Evolutionary conservation across 1,284 basidiomycete species (phyloP).

Genomic region (Ceratobasidium sp.): DNA sequence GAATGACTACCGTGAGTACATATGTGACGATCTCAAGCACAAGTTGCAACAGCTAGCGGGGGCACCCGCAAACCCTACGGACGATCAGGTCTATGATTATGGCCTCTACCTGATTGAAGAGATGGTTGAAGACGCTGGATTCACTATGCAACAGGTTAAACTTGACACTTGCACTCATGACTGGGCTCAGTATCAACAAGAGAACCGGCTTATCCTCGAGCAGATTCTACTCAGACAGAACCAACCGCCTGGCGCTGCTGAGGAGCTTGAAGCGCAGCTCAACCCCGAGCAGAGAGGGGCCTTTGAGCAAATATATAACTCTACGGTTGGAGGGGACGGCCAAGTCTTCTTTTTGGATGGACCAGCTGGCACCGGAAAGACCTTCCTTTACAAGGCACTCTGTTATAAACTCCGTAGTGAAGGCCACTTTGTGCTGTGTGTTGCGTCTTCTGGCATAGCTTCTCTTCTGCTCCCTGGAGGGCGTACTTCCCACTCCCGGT

Average conservation of each 20-base stretch:
- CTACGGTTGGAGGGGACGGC: conserved; percentile 53
- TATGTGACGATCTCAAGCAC: conserved; percentile 59
- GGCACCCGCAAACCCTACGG: conserved; percentile 50
- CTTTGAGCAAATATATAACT: conserved; percentile 56
- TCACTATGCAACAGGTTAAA: conserved; percentile 52
- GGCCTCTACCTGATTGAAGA: conserved; percentile 59
- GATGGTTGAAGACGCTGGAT: conserved; percentile 53
- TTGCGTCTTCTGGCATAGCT: conserved; percentile 64
- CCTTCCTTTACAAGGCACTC: conserved; percentile 63
- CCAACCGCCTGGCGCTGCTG: conserved; percentile 47
- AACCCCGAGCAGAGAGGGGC: conserved; percentile 60
- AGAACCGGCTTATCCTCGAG: conserved; percentile 60
- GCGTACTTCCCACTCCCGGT: conserved; percentile 61
- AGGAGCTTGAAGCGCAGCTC: conserved; percentile 50
- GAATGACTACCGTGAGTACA: conserved; percentile 55
- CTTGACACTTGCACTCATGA: conserved; percentile 56
- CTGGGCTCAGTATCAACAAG: conserved; percentile 52
- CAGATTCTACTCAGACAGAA: conserved; percentile 58
- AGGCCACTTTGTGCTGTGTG: conserved; percentile 60
- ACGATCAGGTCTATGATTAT: conserved; percentile 60
- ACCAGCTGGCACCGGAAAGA: conserved; percentile 66
- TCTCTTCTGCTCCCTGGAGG: conserved; percentile 61
- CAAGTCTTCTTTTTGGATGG: conserved; percentile 63
- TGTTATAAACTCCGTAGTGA: conserved; percentile 54
- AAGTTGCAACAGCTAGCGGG: conserved; percentile 48